phyloP scores from a whole-genome alignment of 2,329 filamentous ascomycete species.

The Lachnellula suecica region DNA sequence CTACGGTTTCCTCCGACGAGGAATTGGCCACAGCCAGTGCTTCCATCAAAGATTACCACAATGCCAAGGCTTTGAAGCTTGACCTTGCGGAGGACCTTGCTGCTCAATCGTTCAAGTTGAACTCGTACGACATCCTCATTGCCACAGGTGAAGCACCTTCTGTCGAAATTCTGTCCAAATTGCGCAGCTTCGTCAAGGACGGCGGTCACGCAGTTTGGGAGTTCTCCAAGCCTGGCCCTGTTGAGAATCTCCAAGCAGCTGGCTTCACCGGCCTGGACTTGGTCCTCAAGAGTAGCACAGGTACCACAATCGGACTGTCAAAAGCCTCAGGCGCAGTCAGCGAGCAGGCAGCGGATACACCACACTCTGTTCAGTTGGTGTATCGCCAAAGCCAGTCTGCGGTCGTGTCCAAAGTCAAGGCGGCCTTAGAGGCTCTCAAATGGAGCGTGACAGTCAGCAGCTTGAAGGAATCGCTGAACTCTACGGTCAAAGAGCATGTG shows the following conservation, averaged over 20 bases:
- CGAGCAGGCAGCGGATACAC: neutral
- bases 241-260: neutral
- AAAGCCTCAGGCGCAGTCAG: neutral
- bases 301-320: neutral
- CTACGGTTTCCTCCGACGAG: neutral
- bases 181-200: too few species aligned
- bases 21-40: conserved; percentile 3
- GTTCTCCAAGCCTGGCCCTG: neutral
- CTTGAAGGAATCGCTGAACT: neutral
- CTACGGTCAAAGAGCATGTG: neutral
- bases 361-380: neutral
- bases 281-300: neutral
- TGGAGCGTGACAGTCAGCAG: neutral
- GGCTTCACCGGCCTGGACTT: too few species aligned
- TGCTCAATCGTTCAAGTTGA: too few species aligned
- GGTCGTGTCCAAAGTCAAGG: neutral
- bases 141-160: neutral
- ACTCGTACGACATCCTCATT: neutral
- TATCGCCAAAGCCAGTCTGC: neutral
- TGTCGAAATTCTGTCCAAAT: too few species aligned
- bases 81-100: neutral
- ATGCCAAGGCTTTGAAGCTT: conserved; percentile 18
- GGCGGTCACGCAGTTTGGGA: too few species aligned
- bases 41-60: conserved; percentile 7
- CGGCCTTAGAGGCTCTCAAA: neutral